phyloP scores from a whole-genome alignment of 352 stramenopile genomes.

The Globisporangium nagaii region DNA sequence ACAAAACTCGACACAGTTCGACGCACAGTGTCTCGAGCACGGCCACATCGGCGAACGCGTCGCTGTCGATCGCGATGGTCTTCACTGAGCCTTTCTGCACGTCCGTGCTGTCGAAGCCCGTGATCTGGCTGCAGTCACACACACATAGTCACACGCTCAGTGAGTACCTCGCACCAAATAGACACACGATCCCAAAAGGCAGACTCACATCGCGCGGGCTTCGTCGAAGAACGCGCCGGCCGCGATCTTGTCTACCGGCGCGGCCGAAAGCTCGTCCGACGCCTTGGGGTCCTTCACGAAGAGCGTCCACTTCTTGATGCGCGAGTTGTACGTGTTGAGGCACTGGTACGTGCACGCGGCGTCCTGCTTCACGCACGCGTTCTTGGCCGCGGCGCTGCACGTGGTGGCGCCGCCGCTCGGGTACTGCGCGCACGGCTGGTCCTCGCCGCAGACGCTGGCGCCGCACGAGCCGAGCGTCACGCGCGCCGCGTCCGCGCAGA shows the following conservation, averaged over 20 bases:
- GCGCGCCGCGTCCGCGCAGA: slow-evolving; percentile 36
- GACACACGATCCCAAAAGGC: not conserved
- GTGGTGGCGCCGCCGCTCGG: slow-evolving; percentile 14
- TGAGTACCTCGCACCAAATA: not conserved
- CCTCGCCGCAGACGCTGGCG: slow-evolving; percentile 12
- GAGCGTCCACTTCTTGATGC: slow-evolving; percentile 48
- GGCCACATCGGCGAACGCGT: slow-evolving; percentile 36
- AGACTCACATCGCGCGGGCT: slow-evolving; percentile 40
- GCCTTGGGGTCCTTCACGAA: slow-evolving; percentile 55
- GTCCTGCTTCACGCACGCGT: slow-evolving; percentile 40
- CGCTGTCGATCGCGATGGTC: slow-evolving; percentile 34
- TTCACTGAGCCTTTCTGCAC: slow-evolving; percentile 61
- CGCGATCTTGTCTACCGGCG: slow-evolving; percentile 40
- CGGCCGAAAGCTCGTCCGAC: slow-evolving; percentile 34
- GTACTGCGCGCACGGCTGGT: slow-evolving; percentile 67
- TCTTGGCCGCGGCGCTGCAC: slow-evolving; percentile 44
- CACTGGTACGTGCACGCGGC: slow-evolving; percentile 66
- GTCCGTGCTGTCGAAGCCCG: slow-evolving; percentile 46
- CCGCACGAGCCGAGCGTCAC: slow-evolving; percentile 52
- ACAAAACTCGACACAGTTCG: too few relatives aligned
- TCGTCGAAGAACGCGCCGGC: slow-evolving; percentile 33
- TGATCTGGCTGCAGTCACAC: slow-evolving; percentile 50
- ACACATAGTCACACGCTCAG: not conserved
- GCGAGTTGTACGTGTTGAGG: slow-evolving; percentile 46
- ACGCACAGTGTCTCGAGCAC: slow-evolving; percentile 45